These are phyloP conservation scores for Chloranthus sessilifolius DNA, from an alignment of 164 flowering plant genomes.

Conservation along the genomic window DNA sequence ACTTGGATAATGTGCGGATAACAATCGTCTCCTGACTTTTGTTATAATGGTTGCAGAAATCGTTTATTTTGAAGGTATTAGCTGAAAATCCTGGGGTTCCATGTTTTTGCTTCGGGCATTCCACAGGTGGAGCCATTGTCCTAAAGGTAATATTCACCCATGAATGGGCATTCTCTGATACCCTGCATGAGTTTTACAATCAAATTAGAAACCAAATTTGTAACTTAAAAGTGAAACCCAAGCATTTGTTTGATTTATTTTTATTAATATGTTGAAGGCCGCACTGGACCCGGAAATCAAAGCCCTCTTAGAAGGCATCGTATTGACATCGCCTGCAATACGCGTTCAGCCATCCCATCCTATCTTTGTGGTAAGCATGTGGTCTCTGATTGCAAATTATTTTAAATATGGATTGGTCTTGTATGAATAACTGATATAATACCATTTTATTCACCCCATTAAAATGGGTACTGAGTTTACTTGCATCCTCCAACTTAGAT, in stretches of 20 bases:
- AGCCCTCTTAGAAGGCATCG: slow-evolving; percentile 41
- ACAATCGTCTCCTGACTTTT: not conserved
- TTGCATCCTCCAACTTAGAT: too few species aligned
- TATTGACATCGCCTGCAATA: slow-evolving; percentile 73
- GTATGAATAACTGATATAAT: too few species aligned
- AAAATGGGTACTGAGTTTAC: too few species aligned
- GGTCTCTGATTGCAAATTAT: too few species aligned
- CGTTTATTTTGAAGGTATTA: slow-evolving; percentile 45
- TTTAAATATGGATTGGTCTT: too few species aligned
- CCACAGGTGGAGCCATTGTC: slow-evolving; percentile 77
- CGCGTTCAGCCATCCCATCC: slow-evolving; percentile 82
- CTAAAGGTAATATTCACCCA: slow-evolving; percentile 42
- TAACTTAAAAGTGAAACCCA: not conserved
- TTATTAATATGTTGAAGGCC: slow-evolving; percentile 30
- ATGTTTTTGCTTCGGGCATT: slow-evolving; percentile 82
- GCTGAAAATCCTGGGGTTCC: slow-evolving; percentile 66
- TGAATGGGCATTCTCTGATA: too few species aligned
- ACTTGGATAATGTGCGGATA: too few species aligned
- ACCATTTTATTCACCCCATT: too few species aligned
- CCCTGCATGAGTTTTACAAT: not conserved
- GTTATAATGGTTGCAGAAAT: slow-evolving; percentile 60
- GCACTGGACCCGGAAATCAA: slow-evolving; percentile 56
- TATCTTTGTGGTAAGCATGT: slow-evolving; percentile 38
- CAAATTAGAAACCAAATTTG: too few species aligned
- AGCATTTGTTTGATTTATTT: slow-evolving; percentile 2